Evolutionary conservation across 2,329 filamentous ascomycete genomes (phyloP), one percentile per base, ranked within the genome.

Genomic region (Ophiostoma angusticollis): DNA sequence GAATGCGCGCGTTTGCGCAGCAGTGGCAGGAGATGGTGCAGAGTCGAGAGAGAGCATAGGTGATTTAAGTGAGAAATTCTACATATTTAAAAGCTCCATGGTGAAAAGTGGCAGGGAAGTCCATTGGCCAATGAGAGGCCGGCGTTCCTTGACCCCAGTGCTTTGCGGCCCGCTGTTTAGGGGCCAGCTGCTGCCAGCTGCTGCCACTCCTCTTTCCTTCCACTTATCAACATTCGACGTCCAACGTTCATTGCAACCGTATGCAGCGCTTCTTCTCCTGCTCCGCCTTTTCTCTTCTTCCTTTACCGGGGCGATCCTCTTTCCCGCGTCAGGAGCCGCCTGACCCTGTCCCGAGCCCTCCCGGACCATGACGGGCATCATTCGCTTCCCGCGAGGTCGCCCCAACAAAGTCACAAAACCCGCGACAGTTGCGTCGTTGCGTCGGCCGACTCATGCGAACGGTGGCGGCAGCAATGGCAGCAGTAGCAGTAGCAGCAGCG

Each of bases 1-100:
- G 80, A 0, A 70, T 96, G 63, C 70, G 79, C 44, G 86, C 93
- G 59, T 87, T 91, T 61, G 75, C 82, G 45, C 69, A 70, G 48
- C 72, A 79, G 53, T 89, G 83, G 84, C 77, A 75, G 53, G 69
- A 78, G 45, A 64, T 74, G 37, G 45, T 53, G 6, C 50, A 49
- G 32, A 42, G 44, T 17, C 40, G 40, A 12, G 40, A 42, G 36
- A 24, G 22, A 11, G 31, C n/a, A n/a, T n/a, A n/a, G n/a, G n/a
- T n/a, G n/a, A n/a, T n/a, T n/a, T n/a, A n/a, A n/a, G n/a, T n/a
- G n/a, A n/a, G n/a, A n/a, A n/a, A n/a, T n/a, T n/a, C n/a, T n/a
- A n/a, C n/a, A n/a, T n/a, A n/a, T n/a, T n/a, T n/a, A n/a, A n/a
- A n/a, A n/a, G n/a, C n/a, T n/a, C n/a, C n/a, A n/a, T n/a, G n/a